A percentile compares a stretch with the other conserved stretches of the same genome.
Evolutionary conservation across 768 basidiomycete species (phyloP).

Genomic region (Macrolepiota fuliginosa): DNA sequence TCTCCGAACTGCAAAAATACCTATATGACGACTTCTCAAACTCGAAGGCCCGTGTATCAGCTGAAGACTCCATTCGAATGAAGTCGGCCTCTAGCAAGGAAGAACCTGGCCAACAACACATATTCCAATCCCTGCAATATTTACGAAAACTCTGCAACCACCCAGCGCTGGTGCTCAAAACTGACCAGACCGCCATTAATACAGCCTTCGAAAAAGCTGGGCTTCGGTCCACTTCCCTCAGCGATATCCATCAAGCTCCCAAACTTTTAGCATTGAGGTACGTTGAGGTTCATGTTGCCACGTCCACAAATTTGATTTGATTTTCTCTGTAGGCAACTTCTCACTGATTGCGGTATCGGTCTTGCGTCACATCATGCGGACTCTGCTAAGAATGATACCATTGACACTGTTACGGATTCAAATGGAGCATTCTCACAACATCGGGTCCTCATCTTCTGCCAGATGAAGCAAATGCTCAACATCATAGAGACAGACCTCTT

Average conservation of each 20-base stretch:
- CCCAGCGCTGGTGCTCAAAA: constrained; percentile 86
- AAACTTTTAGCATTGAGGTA: constrained; percentile 91
- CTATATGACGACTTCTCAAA: constrained; percentile 93
- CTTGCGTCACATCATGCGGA: constrained; percentile 44
- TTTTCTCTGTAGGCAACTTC: constrained; percentile 67
- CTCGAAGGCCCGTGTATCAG: constrained; percentile 66
- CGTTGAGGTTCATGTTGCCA: constrained; percentile 22
- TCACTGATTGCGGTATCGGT: constrained; percentile 94
- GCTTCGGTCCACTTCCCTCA: constrained; percentile 43
- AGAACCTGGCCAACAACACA: constrained; percentile 67
- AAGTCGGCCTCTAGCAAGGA: constrained; percentile 35
- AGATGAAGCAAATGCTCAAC: constrained; percentile 99
- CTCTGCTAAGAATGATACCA: constrained; percentile 62
- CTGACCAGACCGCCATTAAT: constrained; percentile 55
- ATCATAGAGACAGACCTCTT: constrained; percentile 95
- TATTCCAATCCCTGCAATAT: constrained; percentile 97
- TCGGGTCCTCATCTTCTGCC: constrained; percentile 98
- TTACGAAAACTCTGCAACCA: constrained; percentile 98
- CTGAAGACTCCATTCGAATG: constrained; percentile 61
- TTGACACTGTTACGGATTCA: constrained; percentile 54
- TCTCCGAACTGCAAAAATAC: constrained; percentile 90
- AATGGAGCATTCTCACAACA: constrained; percentile 82
- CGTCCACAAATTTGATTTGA: background rate
- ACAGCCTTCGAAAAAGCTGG: constrained; percentile 58
- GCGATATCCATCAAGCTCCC: constrained; percentile 88